These are phyloP conservation scores for Castanea crenata DNA, from an alignment of 306 rosid species.

Conservation along the genomic window DNA sequence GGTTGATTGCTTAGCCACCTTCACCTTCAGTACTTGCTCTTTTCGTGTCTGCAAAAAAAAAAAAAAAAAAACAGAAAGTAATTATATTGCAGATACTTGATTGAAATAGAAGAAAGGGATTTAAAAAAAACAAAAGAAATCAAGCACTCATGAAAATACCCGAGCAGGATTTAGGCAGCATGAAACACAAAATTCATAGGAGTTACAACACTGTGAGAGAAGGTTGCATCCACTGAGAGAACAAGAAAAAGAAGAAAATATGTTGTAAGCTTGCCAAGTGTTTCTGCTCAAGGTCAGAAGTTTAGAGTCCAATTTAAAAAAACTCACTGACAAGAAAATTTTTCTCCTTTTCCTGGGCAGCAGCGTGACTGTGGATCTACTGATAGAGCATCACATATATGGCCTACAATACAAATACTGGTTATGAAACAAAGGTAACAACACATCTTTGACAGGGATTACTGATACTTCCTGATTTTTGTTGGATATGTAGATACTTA, in stretches of 20 bases:
- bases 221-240: conserved; percentile 74
- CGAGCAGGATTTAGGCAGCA: conserved; percentile 80
- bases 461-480: background rate
- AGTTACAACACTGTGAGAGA: conserved; percentile 80
- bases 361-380: conserved; percentile 66
- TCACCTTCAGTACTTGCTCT: conserved; percentile 58
- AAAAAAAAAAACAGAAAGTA: conserved; percentile 4
- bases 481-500: background rate
- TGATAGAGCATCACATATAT: conserved; percentile 61
- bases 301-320: conserved; percentile 22
- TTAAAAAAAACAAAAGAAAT: background rate
- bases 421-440: background rate
- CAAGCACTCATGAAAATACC: conserved; percentile 43
- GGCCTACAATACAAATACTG: conserved; percentile 47
- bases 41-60: conserved; percentile 47
- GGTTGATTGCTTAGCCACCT: conserved; percentile 69
- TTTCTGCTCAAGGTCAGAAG: conserved; percentile 10
- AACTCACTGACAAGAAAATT: conserved; percentile 98
- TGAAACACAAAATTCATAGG: conserved; percentile 92
- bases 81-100: conserved; percentile 9
- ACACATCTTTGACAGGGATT: background rate
- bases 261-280: background rate
- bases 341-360: conserved; percentile 65
- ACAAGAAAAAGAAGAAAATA: conserved; percentile 3
- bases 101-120: background rate